Evolutionary conservation across 2,329 filamentous ascomycete species (phyloP), one percentile per base, ranked within the genome.

Genomic region (Aspergillus unguis): DNA sequence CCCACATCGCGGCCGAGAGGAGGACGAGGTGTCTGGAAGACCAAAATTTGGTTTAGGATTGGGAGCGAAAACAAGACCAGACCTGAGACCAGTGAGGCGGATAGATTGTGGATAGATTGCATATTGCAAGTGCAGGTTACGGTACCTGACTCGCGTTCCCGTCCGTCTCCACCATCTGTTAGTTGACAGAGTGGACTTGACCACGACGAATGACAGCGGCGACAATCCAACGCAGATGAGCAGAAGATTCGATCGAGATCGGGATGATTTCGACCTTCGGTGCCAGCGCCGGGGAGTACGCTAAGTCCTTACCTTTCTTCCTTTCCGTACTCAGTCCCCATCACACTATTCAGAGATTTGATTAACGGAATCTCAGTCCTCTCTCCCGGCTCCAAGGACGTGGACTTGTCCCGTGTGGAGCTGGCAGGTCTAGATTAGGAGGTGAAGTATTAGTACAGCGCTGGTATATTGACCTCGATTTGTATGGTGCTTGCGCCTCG

Each of bases 261-360:
- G 31, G 44, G 44, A 27, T 47, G n/a, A 47, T 47, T 47, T 47
- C 44, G 44, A 47, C 38, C 44, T 47, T 38, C 44, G 44, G 44
- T 37, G 44, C 31, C 35, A 47, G 32, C 32, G 44, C 43, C 43
- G 44, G 31, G 17, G 17, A 17, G 17, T 17, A 17, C 17, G 17
- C 17, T 17, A 17, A 17, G 17, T 17, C 17, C 17, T 17, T 17
- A 17, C 17, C 17, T 17, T 17, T 17, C 17, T 17, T 7, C 36
- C 17, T 17, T n/a, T 17, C 17, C n/a, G n/a, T 17, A 5, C 35
- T 37, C 33, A 10, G 17, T 36, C 33, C 6, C 11, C 11, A 36
- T n/a, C n/a, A 35, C 8, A 7, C 10, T 6, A 36, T 10, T 17
- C 8, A n/a, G 33, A 36, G 11, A 17, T 36, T 36, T 36, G 33